A percentile compares a stretch with the other conserved stretches of the same genome.
phyloP scores from a whole-genome alignment of 2,329 filamentous ascomycete species.

The Uncinocarpus reesii region DNA sequence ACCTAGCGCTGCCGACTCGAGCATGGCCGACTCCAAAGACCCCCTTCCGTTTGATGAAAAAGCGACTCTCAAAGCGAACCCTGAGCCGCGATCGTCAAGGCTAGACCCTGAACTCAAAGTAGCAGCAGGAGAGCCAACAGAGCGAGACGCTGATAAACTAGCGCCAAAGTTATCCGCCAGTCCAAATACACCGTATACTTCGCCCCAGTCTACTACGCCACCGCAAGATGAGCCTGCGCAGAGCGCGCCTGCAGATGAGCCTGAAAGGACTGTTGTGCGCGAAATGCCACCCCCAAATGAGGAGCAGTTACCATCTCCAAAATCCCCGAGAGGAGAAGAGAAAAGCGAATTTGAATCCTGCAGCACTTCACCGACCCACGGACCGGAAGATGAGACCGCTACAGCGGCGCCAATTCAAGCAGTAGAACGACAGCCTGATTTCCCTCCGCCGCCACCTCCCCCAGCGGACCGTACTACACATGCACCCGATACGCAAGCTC shows the following conservation, averaged over 20 bases:
- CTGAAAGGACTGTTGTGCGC: not conserved
- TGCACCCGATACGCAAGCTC: slow-evolving; percentile 31
- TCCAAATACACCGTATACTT: not conserved
- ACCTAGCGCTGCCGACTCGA: slow-evolving; percentile 30
- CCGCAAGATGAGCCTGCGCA: not conserved
- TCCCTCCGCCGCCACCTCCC: slow-evolving; percentile 45
- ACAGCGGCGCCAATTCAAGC: slow-evolving; percentile 34
- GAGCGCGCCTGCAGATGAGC: not conserved
- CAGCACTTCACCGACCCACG: slow-evolving; percentile 42
- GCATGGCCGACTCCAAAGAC: slow-evolving; percentile 33
- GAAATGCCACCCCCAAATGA: not conserved
- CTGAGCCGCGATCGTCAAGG: slow-evolving; percentile 23
- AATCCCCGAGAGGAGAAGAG: slow-evolving; percentile 18
- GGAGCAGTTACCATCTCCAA: not conserved
- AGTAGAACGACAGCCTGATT: slow-evolving; percentile 37
- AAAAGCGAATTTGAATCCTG: slow-evolving; percentile 56
- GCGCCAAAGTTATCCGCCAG: not conserved
- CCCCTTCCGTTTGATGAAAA: slow-evolving; percentile 33
- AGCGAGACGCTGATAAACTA: not conserved
- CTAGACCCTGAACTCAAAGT: not conserved
- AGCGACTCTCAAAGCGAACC: slow-evolving; percentile 24
- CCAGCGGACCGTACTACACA: slow-evolving; percentile 38
- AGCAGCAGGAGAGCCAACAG: not conserved
- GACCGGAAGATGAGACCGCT: slow-evolving; percentile 40
- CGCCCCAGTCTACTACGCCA: not conserved